A percentile compares a stretch with the other conserved stretches of the same genome.
phyloP scores from a whole-genome alignment of 495 filamentous ascomycete species.

The Lasiosphaeriaceae sp. region DNA sequence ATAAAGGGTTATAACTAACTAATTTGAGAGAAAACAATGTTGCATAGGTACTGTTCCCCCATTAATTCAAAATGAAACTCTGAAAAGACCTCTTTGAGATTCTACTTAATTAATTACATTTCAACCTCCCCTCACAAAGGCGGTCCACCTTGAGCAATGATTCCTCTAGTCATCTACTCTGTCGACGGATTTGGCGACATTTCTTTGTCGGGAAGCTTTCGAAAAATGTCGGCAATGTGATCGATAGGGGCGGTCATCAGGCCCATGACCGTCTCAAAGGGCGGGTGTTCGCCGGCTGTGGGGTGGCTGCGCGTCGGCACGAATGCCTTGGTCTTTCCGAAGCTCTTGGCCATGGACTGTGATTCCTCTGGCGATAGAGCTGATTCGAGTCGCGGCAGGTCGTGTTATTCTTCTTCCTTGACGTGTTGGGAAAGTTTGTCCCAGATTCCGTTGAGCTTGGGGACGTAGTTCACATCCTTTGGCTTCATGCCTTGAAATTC shows the following conservation, averaged over 20 bases:
- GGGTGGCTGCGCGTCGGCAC: constrained; percentile 57
- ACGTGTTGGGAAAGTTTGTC: constrained; percentile 52
- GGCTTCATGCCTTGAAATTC: constrained; percentile 55
- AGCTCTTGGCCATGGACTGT: constrained; percentile 45
- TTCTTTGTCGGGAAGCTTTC: constrained; percentile 35
- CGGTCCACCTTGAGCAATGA: too few relatives aligned
- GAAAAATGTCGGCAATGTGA: constrained; percentile 45
- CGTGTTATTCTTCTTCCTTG: constrained; percentile 54
- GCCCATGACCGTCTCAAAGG: constrained; percentile 47
- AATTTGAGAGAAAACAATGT: too few relatives aligned
- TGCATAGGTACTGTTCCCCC: too few relatives aligned
- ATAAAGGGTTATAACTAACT: too few relatives aligned
- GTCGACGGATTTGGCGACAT: too few relatives aligned
- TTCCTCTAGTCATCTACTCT: too few relatives aligned
- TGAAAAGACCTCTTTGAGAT: too few relatives aligned
- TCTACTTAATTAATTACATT: too few relatives aligned
- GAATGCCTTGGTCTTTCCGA: constrained; percentile 58
- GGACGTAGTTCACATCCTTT: constrained; percentile 43
- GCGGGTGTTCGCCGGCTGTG: constrained; percentile 45
- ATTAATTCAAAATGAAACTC: too few relatives aligned
- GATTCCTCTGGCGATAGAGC: constrained; percentile 36
- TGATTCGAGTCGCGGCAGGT: constrained; percentile 54
- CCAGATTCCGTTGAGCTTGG: constrained; percentile 52
- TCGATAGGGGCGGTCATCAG: constrained; percentile 28
- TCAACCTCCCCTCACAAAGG: too few relatives aligned